A percentile compares a stretch with the other conserved stretches of the same genome.
phyloP scores from a whole-genome alignment of 225 moss, liverwort and hornwort genomes.

The Bryum argenteum region DNA sequence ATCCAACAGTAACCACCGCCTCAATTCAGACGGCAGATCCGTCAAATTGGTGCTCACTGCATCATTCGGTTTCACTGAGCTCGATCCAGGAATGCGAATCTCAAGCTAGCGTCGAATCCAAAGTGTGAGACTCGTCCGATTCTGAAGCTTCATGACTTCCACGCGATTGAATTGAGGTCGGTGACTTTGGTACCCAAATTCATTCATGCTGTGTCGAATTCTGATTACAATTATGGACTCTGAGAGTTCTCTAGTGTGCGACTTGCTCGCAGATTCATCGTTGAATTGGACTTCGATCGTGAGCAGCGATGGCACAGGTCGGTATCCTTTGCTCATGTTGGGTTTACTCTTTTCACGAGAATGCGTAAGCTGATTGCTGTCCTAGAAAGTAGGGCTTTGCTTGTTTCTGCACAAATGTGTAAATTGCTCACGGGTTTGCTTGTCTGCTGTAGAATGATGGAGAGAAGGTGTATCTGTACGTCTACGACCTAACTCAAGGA shows the following conservation, averaged over 20 bases:
- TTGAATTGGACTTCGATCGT: neutral
- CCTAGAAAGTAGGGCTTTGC: neutral
- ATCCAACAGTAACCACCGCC: neutral
- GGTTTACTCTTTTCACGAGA: neutral
- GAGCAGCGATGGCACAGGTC: constrained; percentile 40
- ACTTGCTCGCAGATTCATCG: constrained; percentile 20
- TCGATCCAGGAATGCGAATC: neutral
- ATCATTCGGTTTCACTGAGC: neutral
- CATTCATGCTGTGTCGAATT: neutral
- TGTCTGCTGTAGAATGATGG: constrained; percentile 44
- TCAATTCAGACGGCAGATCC: neutral
- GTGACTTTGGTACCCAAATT: neutral
- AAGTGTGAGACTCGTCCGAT: neutral
- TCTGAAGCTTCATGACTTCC: neutral
- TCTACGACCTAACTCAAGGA: constrained; percentile 56
- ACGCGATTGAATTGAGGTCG: neutral
- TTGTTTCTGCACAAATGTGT: neutral
- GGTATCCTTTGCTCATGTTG: constrained; percentile 12
- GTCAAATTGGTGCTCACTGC: neutral
- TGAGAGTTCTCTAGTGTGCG: neutral
- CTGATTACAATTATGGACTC: neutral
- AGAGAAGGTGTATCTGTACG: constrained; percentile 52
- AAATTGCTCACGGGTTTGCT: constrained; percentile 8
- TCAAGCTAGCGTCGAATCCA: neutral
- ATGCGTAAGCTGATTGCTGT: neutral